phyloP scores from a whole-genome alignment of 495 filamentous ascomycete species.

The Cladorrhinum samala region DNA sequence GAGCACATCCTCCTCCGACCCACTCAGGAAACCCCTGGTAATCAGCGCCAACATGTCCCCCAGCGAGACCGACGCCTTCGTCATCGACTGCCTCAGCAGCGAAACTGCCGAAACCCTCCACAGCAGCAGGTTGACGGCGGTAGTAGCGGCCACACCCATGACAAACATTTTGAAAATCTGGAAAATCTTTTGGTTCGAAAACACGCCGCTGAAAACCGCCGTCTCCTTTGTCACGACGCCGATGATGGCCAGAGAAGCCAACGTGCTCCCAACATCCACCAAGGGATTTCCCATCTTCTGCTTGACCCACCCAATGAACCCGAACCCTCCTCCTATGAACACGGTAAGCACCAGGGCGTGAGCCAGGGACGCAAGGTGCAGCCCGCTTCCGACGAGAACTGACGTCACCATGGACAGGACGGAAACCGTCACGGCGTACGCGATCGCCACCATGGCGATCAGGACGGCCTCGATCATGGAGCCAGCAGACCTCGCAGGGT shows the following conservation, averaged over 20 bases:
- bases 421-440: slow-evolving; percentile 75
- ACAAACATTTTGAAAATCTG: slow-evolving; percentile 89
- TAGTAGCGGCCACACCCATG: slow-evolving; percentile 74
- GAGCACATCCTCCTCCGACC: slow-evolving; percentile 71
- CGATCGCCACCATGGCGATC: slow-evolving; percentile 74
- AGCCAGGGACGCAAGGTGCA: slow-evolving; percentile 61
- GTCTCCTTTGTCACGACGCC: slow-evolving; percentile 91
- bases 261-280: slow-evolving; percentile 84
- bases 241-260: slow-evolving; percentile 87
- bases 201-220: slow-evolving; percentile 69
- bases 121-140: slow-evolving; percentile 68
- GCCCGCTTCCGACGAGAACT: slow-evolving; percentile 60
- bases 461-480: slow-evolving; percentile 86
- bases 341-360: slow-evolving; percentile 77
- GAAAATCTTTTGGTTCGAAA: slow-evolving; percentile 73
- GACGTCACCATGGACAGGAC: slow-evolving; percentile 84
- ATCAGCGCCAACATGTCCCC: slow-evolving; percentile 78
- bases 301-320: slow-evolving; percentile 90
- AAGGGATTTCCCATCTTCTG: slow-evolving; percentile 78
- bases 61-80: slow-evolving; percentile 66
- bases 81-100: slow-evolving; percentile 69
- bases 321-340: slow-evolving; percentile 84
- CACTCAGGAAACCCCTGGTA: slow-evolving; percentile 77
- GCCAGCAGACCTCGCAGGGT: slow-evolving; percentile 83
- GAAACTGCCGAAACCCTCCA: slow-evolving; percentile 76